Percentiles rank a stretch among this genome's conserved stretches.
These are phyloP conservation scores for Epichloe hybrida DNA, from an alignment of 2,329 filamentous ascomycete genomes.

Conservation along the genomic window DNA sequence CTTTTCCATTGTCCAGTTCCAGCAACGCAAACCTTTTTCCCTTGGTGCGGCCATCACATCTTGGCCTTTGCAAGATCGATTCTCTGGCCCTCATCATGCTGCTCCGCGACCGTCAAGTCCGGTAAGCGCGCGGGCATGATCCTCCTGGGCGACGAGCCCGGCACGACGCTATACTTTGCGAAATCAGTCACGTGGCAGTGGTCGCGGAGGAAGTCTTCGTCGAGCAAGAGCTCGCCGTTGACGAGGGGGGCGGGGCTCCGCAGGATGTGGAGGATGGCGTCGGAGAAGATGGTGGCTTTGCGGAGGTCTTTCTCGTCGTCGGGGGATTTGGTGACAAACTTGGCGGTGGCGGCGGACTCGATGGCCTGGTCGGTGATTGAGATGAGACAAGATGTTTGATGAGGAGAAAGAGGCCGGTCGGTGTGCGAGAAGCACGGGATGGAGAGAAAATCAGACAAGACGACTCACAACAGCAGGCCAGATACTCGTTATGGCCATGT, in stretches of 20 bases:
- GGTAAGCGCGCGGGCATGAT: constrained; percentile 68
- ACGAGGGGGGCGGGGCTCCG: constrained; percentile 43
- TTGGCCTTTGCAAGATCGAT: constrained; percentile 36
- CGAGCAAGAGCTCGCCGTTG: constrained; percentile 59
- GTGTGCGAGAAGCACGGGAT: background rate
- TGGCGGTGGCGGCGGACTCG: constrained; percentile 59
- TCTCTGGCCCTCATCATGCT: constrained; percentile 64
- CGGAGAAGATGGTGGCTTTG: constrained; percentile 62
- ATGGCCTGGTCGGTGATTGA: constrained; percentile 33
- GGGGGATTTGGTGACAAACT: constrained; percentile 31
- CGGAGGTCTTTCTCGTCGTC: constrained; percentile 44
- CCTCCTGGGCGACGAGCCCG: constrained; percentile 48
- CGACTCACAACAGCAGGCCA: constrained; percentile 62
- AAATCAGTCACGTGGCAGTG: constrained; percentile 57
- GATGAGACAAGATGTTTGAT: too few relatives aligned
- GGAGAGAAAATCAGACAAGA: background rate
- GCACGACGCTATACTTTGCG: constrained; percentile 54
- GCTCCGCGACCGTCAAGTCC: constrained; percentile 58
- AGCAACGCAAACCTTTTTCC: too few relatives aligned
- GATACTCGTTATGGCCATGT: constrained; percentile 68
- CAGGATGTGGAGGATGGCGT: constrained; percentile 64
- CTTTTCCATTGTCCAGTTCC: too few relatives aligned
- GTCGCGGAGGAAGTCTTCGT: constrained; percentile 66
- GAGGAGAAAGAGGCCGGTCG: too few relatives aligned
- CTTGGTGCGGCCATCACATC: constrained; percentile 15